These are phyloP conservation scores for Acacia confusa DNA, from an alignment of 306 rosid genomes.

Conservation along the genomic window DNA sequence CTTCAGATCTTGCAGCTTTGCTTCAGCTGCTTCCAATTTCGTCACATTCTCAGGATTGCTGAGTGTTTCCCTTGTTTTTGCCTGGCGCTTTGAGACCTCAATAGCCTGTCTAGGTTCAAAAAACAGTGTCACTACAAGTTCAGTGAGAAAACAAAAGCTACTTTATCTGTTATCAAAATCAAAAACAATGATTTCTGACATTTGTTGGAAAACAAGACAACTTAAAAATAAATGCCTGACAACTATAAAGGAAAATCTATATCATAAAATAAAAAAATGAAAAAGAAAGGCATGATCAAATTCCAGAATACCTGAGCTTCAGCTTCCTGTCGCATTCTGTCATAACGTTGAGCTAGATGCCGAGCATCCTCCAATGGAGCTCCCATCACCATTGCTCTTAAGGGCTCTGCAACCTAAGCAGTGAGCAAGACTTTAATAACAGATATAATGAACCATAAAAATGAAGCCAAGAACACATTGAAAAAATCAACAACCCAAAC, in stretches of 20 bases:
- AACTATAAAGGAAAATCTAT: not conserved
- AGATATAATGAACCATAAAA: constrained; percentile 14
- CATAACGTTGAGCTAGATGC: constrained; percentile 94
- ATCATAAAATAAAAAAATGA: not conserved
- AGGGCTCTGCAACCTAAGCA: constrained; percentile 86
- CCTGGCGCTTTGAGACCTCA: constrained; percentile 91
- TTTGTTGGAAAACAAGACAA: not conserved
- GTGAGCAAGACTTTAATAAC: constrained; percentile 28
- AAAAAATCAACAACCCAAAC: not conserved
- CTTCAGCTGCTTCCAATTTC: constrained; percentile 90
- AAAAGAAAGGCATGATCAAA: constrained; percentile 18
- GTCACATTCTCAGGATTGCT: constrained; percentile 69
- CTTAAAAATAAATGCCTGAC: not conserved
- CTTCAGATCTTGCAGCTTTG: constrained; percentile 84
- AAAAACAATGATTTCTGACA: not conserved
- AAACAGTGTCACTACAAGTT: constrained; percentile 42
- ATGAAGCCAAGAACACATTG: not conserved
- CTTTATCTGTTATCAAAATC: not conserved
- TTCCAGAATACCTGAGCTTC: constrained; percentile 77
- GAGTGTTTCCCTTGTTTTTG: constrained; percentile 78
- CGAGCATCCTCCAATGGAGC: constrained; percentile 96
- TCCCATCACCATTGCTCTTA: constrained; percentile 93
- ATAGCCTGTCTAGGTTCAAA: constrained; percentile 91
- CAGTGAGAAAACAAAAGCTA: constrained; percentile 8
- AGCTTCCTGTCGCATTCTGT: constrained; percentile 92